Base-by-base conservation (phyloP, 371 early-diverging fungal species). In the Circinella minor region DNA sequence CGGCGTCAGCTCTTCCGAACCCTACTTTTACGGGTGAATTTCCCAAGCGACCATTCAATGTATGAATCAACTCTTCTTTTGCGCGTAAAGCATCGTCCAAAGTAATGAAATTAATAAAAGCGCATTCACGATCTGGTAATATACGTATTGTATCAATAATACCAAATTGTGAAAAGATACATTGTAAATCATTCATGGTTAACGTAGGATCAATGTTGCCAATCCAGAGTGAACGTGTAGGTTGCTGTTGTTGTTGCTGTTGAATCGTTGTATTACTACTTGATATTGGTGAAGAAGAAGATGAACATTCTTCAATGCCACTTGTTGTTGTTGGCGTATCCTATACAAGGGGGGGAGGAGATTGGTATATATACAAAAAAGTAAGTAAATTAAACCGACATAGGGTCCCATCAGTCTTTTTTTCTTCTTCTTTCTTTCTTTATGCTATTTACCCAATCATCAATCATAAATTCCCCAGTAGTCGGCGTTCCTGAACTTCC, bases 181-280 rank as follows among this genome's bases (percentile, higher is more conserved):
- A 79, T 18, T 90, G 85, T 57, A 98, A 82, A 51, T 96, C 96
- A n/a, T 88, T 83, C 20, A 87, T 82, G 5, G 90, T 89, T 68
- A 96, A 84, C 11, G 82, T 73, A 0, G 93, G 85, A 74, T 95
- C 95, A 17, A 98, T 84, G 73, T 97, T 96, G 46, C 97, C 97
- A 64, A 98, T 87, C 97, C 98, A 98, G 34, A 98, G 85, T 10
- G 96, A 94, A 10, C 96, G 91, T 59, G 95, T 91, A 13, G 93
- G 91, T 43, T 43, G 43, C 3, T 43, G 43, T 3, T 43, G 43
- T 3, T 43, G 43, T 43, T 43, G 43, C 3, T 43, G 43, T 9
- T 6, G 6, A 11, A 11, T 20, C 78, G 71, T 64, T 82, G 85
- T 62, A 37, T 36, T 17, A 69, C 63, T 43, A 34, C 36, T 57